These are phyloP conservation scores for Dalbergia oliveri DNA, from an alignment of 306 rosid genomes.

Conservation along the genomic window DNA sequence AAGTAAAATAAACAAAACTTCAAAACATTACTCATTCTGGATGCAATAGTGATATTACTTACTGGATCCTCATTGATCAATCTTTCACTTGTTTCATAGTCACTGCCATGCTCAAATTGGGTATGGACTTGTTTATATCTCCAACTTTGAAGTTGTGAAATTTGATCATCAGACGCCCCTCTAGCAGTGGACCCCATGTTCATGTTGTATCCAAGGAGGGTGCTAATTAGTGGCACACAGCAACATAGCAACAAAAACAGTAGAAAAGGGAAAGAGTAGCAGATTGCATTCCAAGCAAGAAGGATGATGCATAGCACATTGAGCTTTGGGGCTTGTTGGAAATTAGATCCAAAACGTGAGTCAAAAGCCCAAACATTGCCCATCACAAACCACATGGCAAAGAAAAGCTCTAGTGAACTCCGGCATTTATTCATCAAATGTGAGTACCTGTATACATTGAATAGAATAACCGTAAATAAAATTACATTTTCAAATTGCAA, in stretches of 20 bases:
- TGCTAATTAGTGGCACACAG: slow-evolving; percentile 78
- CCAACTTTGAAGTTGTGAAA: slow-evolving; percentile 78
- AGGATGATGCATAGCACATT: slow-evolving; percentile 72
- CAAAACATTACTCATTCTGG: not conserved
- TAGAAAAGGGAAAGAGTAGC: slow-evolving; percentile 93
- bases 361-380: slow-evolving; percentile 94
- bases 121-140: slow-evolving; percentile 52
- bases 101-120: slow-evolving; percentile 47
- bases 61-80: slow-evolving; percentile 71
- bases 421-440: slow-evolving; percentile 79
- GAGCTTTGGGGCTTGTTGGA: slow-evolving; percentile 79
- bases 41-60: slow-evolving; percentile 49
- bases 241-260: slow-evolving; percentile 83
- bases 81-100: slow-evolving; percentile 47
- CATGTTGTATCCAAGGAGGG: slow-evolving; percentile 82
- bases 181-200: slow-evolving; percentile 69
- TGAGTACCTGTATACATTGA: slow-evolving; percentile 57
- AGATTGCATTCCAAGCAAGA: slow-evolving; percentile 86
- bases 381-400: slow-evolving; percentile 98
- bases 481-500: not conserved
- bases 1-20: no score
- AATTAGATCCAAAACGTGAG: slow-evolving; percentile 71
- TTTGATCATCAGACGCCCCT: slow-evolving; percentile 90
- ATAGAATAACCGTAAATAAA: not conserved
- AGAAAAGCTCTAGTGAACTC: slow-evolving; percentile 81